A percentile compares a stretch with the other conserved stretches of the same genome.
phyloP scores from a whole-genome alignment of 257 asterid species.

The Ocimum tenuiflorum region DNA sequence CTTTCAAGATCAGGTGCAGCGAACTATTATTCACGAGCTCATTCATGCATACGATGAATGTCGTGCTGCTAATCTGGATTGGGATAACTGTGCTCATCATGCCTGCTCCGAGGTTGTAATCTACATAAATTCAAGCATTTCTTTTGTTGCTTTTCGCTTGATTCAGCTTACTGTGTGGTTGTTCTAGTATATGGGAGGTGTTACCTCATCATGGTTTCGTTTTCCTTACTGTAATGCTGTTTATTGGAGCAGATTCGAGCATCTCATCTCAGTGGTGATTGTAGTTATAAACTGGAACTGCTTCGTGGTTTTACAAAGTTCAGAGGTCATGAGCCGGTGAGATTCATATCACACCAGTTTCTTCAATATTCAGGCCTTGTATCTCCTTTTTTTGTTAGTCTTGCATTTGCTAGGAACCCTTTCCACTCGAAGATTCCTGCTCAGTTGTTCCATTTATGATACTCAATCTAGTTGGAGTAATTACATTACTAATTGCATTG shows the following conservation, averaged over 20 bases:
- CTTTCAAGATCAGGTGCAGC: constrained; percentile 72
- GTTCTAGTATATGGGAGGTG: background rate
- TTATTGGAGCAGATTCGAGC: constrained; percentile 59
- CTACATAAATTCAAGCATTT: background rate
- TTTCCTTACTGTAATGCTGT: background rate
- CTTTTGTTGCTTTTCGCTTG: background rate
- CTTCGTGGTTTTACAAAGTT: constrained; percentile 60
- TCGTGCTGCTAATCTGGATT: constrained; percentile 70
- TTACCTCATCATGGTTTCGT: background rate
- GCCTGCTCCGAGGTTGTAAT: constrained; percentile 75
- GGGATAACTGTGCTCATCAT: constrained; percentile 80
- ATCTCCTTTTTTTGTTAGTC: background rate
- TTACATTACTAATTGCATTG: too few relatives aligned
- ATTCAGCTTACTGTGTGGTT: background rate
- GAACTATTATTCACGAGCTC: constrained; percentile 85
- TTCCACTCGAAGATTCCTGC: too few relatives aligned
- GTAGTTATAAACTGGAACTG: constrained; percentile 75
- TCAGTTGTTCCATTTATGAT: too few relatives aligned
- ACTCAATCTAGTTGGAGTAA: too few relatives aligned
- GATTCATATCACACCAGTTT: constrained; percentile 18
- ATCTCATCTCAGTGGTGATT: constrained; percentile 88
- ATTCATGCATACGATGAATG: constrained; percentile 90
- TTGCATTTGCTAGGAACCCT: background rate
- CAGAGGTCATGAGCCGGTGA: constrained; percentile 72
- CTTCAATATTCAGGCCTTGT: too few relatives aligned